These are phyloP conservation scores for Phialocephala sp. DNA, from an alignment of 2,329 filamentous ascomycete genomes.

Conservation along the genomic window DNA sequence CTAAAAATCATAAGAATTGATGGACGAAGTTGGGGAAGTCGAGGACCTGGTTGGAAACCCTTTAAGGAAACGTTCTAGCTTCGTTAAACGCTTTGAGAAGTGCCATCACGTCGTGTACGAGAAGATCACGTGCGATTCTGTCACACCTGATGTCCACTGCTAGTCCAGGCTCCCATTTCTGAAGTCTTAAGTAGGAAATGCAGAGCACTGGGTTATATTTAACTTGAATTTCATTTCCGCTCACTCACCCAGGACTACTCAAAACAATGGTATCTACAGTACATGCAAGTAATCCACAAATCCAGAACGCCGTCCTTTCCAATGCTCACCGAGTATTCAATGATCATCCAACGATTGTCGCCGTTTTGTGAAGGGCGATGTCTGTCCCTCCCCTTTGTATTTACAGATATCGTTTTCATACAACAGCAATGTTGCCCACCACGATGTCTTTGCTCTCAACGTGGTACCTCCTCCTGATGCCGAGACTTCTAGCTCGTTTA, in stretches of 20 bases:
- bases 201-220: not conserved
- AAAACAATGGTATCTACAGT: constrained; percentile 8
- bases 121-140: too few species aligned
- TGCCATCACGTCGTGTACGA: too few species aligned
- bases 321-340: not conserved
- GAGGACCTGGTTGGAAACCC: too few species aligned
- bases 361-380: not conserved
- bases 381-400: not conserved
- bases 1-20: too few species aligned
- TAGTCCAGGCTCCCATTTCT: too few species aligned
- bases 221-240: not conserved
- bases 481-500: constrained; percentile 67
- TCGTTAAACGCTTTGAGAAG: too few species aligned
- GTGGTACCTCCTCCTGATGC: constrained; percentile 77
- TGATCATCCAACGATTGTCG: not conserved
- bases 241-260: not conserved
- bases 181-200: too few species aligned
- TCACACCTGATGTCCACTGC: too few species aligned
- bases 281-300: not conserved
- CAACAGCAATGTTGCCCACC: constrained; percentile 79
- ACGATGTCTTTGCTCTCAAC: constrained; percentile 80
- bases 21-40: too few species aligned
- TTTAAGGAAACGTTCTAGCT: too few species aligned
- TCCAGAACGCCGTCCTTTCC: not conserved
- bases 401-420: constrained; percentile 18